Conservation (phyloP, 2,329 filamentous ascomycete species). For the Orbilia javanica region DNA sequence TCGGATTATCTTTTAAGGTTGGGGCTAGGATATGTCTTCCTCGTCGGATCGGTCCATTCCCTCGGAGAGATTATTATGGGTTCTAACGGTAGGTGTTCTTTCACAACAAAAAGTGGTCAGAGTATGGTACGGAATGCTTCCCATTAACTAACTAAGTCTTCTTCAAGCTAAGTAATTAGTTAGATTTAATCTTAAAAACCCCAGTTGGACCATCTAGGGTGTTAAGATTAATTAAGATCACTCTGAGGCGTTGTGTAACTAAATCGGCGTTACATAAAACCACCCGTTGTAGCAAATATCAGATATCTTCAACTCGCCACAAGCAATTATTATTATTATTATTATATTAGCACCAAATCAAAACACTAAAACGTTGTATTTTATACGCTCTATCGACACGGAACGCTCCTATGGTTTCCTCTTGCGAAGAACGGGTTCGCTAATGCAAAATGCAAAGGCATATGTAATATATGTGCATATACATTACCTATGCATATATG, state of each 20-base stretch:
- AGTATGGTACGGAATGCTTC: not conserved
- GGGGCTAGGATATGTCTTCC: not conserved
- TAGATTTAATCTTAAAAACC: not conserved
- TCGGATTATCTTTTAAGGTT: constrained; percentile 34
- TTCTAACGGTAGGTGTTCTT: not conserved
- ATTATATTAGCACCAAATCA: no score
- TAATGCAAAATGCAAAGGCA: not conserved
- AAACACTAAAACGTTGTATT: no score
- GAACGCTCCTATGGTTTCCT: not conserved
- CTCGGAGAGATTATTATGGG: not conserved
- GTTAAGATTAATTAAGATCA: not conserved
- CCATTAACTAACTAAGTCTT: not conserved
- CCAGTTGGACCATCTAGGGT: not conserved
- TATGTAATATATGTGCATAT: not conserved
- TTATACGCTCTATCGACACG: not conserved
- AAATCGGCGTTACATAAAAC: constrained; percentile 4
- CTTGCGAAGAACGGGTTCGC: not conserved
- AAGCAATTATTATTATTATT: not conserved
- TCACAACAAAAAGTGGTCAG: not conserved
- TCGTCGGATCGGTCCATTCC: constrained; percentile 10
- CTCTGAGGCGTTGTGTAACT: constrained; percentile 7
- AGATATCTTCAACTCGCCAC: not conserved
- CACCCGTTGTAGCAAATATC: not conserved
- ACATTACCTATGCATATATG: not conserved
- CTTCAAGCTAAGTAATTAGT: no score